Evolutionary conservation across 352 stramenopile species (phyloP), one percentile per base, ranked within the genome.

Genomic region (Globisporangium barbulae): DNA sequence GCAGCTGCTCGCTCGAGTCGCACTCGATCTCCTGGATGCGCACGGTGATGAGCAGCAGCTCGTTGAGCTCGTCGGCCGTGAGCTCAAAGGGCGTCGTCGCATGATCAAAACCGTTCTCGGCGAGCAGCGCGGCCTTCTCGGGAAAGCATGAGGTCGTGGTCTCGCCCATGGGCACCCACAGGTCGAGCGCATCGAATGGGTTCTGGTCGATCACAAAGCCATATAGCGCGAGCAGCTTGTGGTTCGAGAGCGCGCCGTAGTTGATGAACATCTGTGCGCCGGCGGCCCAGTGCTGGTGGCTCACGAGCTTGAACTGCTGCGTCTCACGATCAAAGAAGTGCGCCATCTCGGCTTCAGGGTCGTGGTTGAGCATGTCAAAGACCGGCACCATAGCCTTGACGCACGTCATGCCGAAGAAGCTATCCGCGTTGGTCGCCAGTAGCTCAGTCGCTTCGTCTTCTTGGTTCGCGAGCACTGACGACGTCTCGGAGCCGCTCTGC

Each of bases 321-420:
- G 68, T 75, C 0, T 73, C 58, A 31, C 72, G 52, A 58, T 94
- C 84, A 64, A 81, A 86, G 30, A 76, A 81, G 67, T 94, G 85
- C 4, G 69, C 79, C 76, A 93, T 87, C 64, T 91, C 78, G 10
- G 82, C 85, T 59, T 80, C 71, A 10, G 83, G 81, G 64, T 91
- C 77, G 66, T 94, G 83, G 68, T 94, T 94, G 54, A 94, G 71
- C 83, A 94, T 93, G 68, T 94, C 85, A 47, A 94, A 94, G 28
- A 94, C 85, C 0, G 85, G 85, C 10, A 90, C 79, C 85, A 94
- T 94, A 4, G 80, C 83, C 66, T 94, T 94, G 56, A 88, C 71
- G 22, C 65, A 66, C 55, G 73, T 61, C 39, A 78, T 79, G 19
- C 62, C 54, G n/a, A 59, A 59, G 3, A 57, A 66, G 25, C n/a